Evolutionary conservation across 805 yeast species (phyloP).

Genomic region (Candida manassasensis): DNA sequence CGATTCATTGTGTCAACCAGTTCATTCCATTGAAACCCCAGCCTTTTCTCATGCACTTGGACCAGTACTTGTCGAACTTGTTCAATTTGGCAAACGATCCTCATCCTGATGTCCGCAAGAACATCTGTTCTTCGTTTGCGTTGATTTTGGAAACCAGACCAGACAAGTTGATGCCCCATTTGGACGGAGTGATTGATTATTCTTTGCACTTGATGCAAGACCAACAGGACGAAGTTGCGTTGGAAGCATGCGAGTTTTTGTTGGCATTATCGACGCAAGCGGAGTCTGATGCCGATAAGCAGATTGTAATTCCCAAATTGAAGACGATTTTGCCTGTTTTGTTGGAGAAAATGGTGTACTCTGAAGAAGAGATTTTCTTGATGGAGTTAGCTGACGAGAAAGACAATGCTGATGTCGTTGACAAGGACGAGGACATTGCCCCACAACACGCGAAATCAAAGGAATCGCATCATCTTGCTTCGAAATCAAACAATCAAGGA

Average conservation of each 20-base stretch:
- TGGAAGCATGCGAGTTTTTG: slow-evolving; percentile 91
- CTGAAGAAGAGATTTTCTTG: slow-evolving; percentile 70
- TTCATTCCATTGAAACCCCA: slow-evolving; percentile 69
- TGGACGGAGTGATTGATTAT: slow-evolving; percentile 82
- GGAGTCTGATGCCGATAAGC: slow-evolving; percentile 29
- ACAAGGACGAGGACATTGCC: slow-evolving; percentile 79
- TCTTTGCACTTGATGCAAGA: slow-evolving; percentile 73
- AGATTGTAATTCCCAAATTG: slow-evolving; percentile 52
- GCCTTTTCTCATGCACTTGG: slow-evolving; percentile 58
- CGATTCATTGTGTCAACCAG: slow-evolving; percentile 71
- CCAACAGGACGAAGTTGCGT: slow-evolving; percentile 57
- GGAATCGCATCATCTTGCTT: slow-evolving; percentile 27
- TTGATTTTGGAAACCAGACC: slow-evolving; percentile 71
- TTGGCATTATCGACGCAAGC: slow-evolving; percentile 69
- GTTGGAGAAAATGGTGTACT: slow-evolving; percentile 78
- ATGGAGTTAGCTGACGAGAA: slow-evolving; percentile 62
- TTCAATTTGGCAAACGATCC: slow-evolving; percentile 66
- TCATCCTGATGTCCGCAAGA: slow-evolving; percentile 57
- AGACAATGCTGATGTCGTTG: slow-evolving; percentile 75
- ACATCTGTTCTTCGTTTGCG: slow-evolving; percentile 74
- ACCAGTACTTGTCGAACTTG: slow-evolving; percentile 57
- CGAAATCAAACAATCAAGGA: slow-evolving; percentile 9
- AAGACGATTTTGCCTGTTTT: slow-evolving; percentile 69
- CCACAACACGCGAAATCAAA: slow-evolving; percentile 75
- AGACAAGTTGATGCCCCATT: slow-evolving; percentile 72